Conservation (phyloP, 2,329 filamentous ascomycete genomes). For the Lasiodiplodia sp. region DNA sequence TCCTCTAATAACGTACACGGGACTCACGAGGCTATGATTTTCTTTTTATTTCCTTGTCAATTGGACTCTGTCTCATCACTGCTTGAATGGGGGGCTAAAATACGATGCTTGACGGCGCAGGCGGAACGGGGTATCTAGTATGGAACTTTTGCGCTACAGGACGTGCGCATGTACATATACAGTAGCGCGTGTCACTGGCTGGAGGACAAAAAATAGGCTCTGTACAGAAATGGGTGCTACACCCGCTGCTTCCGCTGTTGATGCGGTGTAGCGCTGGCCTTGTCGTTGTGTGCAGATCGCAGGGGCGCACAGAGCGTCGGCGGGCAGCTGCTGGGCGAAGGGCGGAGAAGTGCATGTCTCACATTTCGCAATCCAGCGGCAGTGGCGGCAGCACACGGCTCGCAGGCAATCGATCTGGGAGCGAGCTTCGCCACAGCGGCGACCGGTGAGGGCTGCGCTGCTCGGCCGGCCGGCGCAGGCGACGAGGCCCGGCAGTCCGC, state of each 20-base stretch:
- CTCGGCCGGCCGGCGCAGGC: not conserved
- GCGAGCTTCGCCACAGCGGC: conserved; percentile 3
- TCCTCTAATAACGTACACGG: conserved; percentile 25
- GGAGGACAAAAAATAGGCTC: conserved; percentile 9
- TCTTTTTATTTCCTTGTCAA: conserved; percentile 7
- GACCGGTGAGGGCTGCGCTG: conserved; percentile 1
- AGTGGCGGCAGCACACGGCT: conserved; percentile 21
- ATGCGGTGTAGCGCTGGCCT: conserved; percentile 27
- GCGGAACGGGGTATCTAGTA: conserved; percentile 10
- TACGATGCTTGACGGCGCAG: conserved; percentile 25
- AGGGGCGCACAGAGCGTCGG: conserved; percentile 14
- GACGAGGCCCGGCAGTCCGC: not conserved
- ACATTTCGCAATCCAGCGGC: conserved; percentile 20
- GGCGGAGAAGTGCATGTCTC: conserved; percentile 26
- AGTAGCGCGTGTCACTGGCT: conserved; percentile 3
- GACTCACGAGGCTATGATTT: conserved; percentile 27
- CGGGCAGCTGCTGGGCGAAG: conserved; percentile 4
- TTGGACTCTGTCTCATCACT: conserved; percentile 12
- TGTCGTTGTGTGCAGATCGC: conserved; percentile 18
- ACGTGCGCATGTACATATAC: conserved; percentile 19
- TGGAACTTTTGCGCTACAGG: conserved; percentile 6
- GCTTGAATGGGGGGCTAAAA: conserved; percentile 22
- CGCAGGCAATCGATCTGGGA: conserved; percentile 15
- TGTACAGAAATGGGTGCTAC: conserved; percentile 1
- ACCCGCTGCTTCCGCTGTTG: conserved; percentile 11